These are phyloP conservation scores for Pythium grandisporangium DNA, from an alignment of 352 stramenopile species.

Conservation along the genomic window DNA sequence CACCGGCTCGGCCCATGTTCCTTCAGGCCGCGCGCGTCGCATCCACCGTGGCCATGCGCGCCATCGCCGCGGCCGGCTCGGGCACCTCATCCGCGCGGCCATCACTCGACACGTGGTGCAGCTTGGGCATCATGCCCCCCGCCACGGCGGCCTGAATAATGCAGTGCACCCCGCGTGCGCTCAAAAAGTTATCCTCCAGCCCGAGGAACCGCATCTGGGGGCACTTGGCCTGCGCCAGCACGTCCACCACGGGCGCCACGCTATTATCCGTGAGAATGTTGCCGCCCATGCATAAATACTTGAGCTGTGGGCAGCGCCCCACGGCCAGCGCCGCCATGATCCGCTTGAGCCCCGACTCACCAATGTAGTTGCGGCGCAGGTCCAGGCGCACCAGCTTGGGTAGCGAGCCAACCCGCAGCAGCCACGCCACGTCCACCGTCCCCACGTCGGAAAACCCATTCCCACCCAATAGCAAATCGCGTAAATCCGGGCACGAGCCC, in stretches of 20 bases:
- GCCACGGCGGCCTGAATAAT: slow-evolving; percentile 69
- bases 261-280: slow-evolving; percentile 83
- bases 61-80: not conserved
- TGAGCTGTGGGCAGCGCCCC: slow-evolving; percentile 45
- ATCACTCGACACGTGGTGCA: slow-evolving; percentile 66
- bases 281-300: slow-evolving; percentile 79
- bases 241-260: slow-evolving; percentile 51
- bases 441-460: slow-evolving; percentile 73
- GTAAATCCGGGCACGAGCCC: slow-evolving; percentile 44
- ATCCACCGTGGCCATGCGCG: no score
- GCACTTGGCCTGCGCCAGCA: slow-evolving; percentile 49
- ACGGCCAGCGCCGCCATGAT: slow-evolving; percentile 52
- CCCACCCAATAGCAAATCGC: slow-evolving; percentile 59
- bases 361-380: slow-evolving; percentile 76
- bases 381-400: slow-evolving; percentile 63
- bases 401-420: slow-evolving; percentile 52
- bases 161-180: slow-evolving; percentile 51
- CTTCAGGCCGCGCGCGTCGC: no score
- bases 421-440: slow-evolving; percentile 60
- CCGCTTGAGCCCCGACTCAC: slow-evolving; percentile 60
- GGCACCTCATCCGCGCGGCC: slow-evolving; percentile 6
- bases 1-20: no score
- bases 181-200: slow-evolving; percentile 79
- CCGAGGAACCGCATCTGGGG: slow-evolving; percentile 74
- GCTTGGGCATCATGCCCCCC: slow-evolving; percentile 77